Percentiles rank a stretch among this genome's conserved stretches.
Conservation (phyloP, 2,329 filamentous ascomycete species). For the Botrytis porri region DNA sequence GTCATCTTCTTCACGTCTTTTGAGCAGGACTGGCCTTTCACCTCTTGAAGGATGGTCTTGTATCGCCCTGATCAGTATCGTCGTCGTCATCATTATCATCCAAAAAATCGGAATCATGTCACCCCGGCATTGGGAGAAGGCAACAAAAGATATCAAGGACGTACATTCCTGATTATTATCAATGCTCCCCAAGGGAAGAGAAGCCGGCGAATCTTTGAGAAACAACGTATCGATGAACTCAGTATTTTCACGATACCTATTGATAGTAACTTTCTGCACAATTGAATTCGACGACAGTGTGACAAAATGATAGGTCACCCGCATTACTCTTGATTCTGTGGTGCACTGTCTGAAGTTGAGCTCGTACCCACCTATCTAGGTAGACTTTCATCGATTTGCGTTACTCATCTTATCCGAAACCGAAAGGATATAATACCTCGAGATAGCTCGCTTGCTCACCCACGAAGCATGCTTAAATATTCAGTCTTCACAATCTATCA, state of each 20-base stretch:
- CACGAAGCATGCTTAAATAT: not conserved
- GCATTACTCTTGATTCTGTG: not conserved
- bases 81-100: not conserved
- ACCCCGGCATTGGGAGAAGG: not conserved
- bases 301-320: not conserved
- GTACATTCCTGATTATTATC: not conserved
- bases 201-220: not conserved
- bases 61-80: not conserved
- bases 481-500: not conserved
- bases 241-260: not conserved
- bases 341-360: not conserved
- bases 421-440: not conserved
- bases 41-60: not conserved
- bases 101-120: not conserved
- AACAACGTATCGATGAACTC: not conserved
- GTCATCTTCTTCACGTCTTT: not conserved
- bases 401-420: not conserved
- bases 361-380: not conserved
- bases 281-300: not conserved
- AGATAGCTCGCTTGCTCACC: not conserved
- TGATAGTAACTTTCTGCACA: not conserved
- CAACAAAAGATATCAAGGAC: not conserved
- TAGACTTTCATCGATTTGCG: not conserved
- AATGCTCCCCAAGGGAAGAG: not conserved
- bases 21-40: not conserved